Evolutionary conservation across 2,329 filamentous ascomycete species (phyloP), one percentile per base, ranked within the genome.

Genomic region (Blastomyces gilchristii): DNA sequence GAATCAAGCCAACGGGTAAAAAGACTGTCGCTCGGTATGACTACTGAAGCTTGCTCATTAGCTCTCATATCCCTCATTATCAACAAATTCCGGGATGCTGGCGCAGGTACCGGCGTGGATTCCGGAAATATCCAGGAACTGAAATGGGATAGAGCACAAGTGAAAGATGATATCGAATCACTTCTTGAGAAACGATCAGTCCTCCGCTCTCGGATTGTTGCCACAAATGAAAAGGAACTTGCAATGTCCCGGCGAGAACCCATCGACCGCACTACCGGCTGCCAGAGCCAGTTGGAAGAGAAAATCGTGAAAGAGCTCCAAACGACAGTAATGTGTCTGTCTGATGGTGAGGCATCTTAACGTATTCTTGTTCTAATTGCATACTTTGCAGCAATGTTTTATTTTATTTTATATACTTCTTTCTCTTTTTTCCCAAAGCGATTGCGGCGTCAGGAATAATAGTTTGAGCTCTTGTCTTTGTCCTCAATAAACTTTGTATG

Each of bases 141-240:
- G 7, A 81, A 85, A 61, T 96, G 90, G 87, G 90, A 97, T 71
- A 81, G 83, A 14, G 80, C 82, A 0, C 80, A 81, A 1, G 82
- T 95, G 57, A 82, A 88, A 67, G 92, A 96, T 72, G 91, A 94
- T 69, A 84, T 95, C 5, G 90, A 96, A 68, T 89, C 89, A 67
- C 90, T 90, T 82, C 77, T 97, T 45, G 82, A 85, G 37, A 86
- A 86, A 61, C 82, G 86, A 63, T 85, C 85, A 67, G 78, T 87
- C 62, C 78, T 97, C 63, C 82, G 87, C 61, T 87, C 90, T 67
- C 82, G 89, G 37, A 83, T 96, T 58, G 80, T 92, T 60, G 86
- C 91, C 0, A 81, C 89, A 25, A 89, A 85, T 37, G 83, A 87
- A 69, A 83, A 87, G 65, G 91, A 96, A 75, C 79, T 83, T 53